A percentile compares a stretch with the other conserved stretches of the same genome.
Evolutionary conservation across 2,329 filamentous ascomycete genomes (phyloP).

Genomic region (Penicillium palitans): DNA sequence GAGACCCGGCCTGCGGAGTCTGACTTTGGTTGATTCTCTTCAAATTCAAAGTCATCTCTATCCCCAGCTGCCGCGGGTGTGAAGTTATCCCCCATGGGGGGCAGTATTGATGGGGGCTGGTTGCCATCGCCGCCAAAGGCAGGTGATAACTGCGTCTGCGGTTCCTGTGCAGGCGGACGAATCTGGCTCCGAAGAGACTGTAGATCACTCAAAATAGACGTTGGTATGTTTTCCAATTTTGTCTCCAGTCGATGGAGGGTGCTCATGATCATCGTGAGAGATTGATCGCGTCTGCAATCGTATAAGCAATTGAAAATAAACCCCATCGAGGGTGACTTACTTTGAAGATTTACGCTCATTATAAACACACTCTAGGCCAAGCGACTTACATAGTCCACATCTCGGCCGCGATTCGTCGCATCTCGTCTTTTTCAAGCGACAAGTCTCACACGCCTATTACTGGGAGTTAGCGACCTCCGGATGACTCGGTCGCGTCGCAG

Average conservation of each 20-base stretch:
- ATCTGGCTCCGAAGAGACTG: conserved; percentile 35
- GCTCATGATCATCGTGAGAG: conserved; percentile 56
- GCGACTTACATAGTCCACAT: conserved; percentile 54
- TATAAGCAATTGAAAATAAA: conserved; percentile 7
- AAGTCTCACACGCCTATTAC: conserved; percentile 55
- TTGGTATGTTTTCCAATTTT: conserved; percentile 53
- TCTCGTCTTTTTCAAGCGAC: conserved; percentile 55
- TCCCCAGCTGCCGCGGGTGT: conserved; percentile 31
- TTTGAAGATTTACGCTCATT: conserved; percentile 56
- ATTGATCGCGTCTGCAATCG: conserved; percentile 51
- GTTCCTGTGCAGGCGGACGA: conserved; percentile 20
- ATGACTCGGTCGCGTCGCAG: not conserved
- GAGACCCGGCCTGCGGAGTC: conserved; percentile 39
- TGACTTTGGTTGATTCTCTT: conserved; percentile 29
- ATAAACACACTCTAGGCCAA: conserved; percentile 53
- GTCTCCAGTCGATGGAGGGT: conserved; percentile 55
- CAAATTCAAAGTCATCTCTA: conserved; percentile 33
- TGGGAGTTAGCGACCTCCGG: not conserved
- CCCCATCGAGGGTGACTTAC: conserved; percentile 30
- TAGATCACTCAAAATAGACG: conserved; percentile 32
- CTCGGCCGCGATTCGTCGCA: conserved; percentile 56
- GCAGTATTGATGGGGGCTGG: conserved; percentile 13
- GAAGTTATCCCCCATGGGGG: conserved; percentile 21
- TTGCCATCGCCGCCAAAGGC: conserved; percentile 12
- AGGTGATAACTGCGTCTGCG: conserved; percentile 18